Base-by-base conservation (phyloP, 2,329 filamentous ascomycete genomes). In the Chrysoporthe cubensis region DNA sequence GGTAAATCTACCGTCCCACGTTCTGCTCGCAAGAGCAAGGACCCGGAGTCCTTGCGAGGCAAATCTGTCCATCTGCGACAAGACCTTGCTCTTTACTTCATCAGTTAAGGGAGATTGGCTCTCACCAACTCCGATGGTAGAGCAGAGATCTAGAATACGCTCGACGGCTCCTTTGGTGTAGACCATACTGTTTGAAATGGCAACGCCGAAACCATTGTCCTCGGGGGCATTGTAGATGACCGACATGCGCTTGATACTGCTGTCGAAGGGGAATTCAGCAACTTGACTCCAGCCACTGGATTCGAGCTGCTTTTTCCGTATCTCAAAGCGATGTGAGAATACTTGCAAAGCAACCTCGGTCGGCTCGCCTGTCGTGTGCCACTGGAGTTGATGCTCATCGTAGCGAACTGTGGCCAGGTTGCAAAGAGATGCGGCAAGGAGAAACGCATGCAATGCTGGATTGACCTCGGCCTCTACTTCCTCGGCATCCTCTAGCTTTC, bases 261-360 rank as follows among this genome's bases (percentile, higher is more conserved):
- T 92, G 77, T 94, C 91, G 74, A 94, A 94, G n/a, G 91, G 90
- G 70, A 91, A 92, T 74, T 94, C 91, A 64, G 88, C 85, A 1
- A 90, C 77, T 73, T 90, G 85, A 71, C 84, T 85, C 87, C 88
- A 90, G n/a, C 85, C 85, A 5, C 80, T 75, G 2, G 73, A 77
- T 66, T 85, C 83, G 2, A 88, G 78, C 0, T 76, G 74, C 73
- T 85, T 86, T 76, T 87, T 88, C 52, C 87, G 85, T 34, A 81
- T 80, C 58, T 84, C 80, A 75, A 93, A 92, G 50, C 91, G 88
- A 72, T 89, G 87, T 2, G 91, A 86, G 72, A 94, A 91, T 8
- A 94, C 89, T 72, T 93, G 90, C 6, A 94, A 85, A 1, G 91
- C 91, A 72, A 93, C 90, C 74, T 94, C 91, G 1, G 91, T 93